Evolutionary conservation across 2,329 filamentous ascomycete genomes (phyloP).

Genomic region (Leptographium galeiforme): DNA sequence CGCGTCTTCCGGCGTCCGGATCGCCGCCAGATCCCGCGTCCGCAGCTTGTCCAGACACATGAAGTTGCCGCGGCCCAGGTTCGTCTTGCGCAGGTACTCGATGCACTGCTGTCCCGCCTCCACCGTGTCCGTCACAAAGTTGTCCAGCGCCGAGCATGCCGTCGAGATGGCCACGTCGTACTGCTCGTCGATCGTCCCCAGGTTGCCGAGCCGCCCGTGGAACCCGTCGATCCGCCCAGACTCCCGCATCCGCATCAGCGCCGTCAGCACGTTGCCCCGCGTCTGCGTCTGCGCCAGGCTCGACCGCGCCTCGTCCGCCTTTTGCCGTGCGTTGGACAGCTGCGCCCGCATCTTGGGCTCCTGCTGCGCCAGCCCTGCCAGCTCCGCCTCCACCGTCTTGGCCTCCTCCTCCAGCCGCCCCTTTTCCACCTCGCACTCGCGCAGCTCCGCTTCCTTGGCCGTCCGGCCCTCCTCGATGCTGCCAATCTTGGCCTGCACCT

Average conservation of each 20-base stretch:
- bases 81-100: constrained; percentile 93
- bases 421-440: constrained; percentile 62
- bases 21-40: constrained; percentile 60
- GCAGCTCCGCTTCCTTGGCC: constrained; percentile 60
- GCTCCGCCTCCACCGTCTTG: constrained; percentile 55
- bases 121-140: constrained; percentile 92
- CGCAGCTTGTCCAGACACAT: constrained; percentile 86
- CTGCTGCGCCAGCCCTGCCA: constrained; percentile 57
- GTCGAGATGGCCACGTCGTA: constrained; percentile 99
- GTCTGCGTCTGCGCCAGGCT: constrained; percentile 84
- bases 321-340: constrained; percentile 80
- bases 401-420: constrained; percentile 61
- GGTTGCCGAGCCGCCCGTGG: constrained; percentile 84
- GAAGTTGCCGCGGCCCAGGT: constrained; percentile 90
- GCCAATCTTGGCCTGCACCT: constrained; percentile 67
- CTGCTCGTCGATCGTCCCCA: constrained; percentile 83
- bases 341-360: constrained; percentile 74
- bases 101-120: constrained; percentile 97
- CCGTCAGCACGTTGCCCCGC: constrained; percentile 81
- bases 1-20: constrained; percentile 83
- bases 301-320: constrained; percentile 88
- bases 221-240: constrained; percentile 96
- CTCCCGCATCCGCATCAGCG: constrained; percentile 87
- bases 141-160: constrained; percentile 80
- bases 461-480: constrained; percentile 58